phyloP scores from a whole-genome alignment of 2,329 filamentous ascomycete genomes.

The Clathrospora elynae region DNA sequence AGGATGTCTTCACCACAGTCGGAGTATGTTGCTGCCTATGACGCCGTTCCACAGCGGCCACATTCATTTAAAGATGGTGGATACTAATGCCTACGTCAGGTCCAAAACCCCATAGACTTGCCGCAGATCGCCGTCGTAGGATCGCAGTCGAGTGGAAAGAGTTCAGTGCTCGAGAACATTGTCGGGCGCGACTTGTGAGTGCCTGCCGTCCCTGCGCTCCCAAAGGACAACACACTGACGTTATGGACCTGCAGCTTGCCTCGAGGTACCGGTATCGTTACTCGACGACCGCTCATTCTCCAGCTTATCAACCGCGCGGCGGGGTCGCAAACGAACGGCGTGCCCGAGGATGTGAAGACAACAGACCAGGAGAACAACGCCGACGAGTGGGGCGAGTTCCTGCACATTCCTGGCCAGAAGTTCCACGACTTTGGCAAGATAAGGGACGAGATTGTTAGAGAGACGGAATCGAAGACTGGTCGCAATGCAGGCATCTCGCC shows the following conservation, averaged over 20 bases:
- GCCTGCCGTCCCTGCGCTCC: constrained; percentile 1
- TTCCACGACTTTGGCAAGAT: constrained; percentile 99
- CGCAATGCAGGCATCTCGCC: constrained; percentile 96
- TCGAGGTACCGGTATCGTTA: constrained; percentile 96
- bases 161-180: constrained; percentile 98
- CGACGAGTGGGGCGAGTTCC: constrained; percentile 98
- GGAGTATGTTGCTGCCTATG: constrained; percentile 66
- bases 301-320: constrained; percentile 90
- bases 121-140: constrained; percentile 98
- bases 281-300: constrained; percentile 90
- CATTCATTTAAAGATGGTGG: no score
- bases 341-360: constrained; percentile 64
- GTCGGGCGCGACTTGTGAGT: constrained; percentile 97
- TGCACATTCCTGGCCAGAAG: constrained; percentile 96
- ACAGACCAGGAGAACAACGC: constrained; percentile 86
- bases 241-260: constrained; percentile 68
- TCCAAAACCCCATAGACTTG: constrained; percentile 98
- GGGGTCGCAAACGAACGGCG: constrained; percentile 69
- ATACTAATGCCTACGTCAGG: constrained; percentile 57
- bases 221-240: constrained; percentile 33
- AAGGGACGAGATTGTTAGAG: constrained; percentile 92
- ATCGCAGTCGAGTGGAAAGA: constrained; percentile 99
- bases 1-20: constrained; percentile 98
- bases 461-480: constrained; percentile 96
- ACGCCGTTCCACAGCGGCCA: no score